phyloP scores from a whole-genome alignment of 345 rosid genomes.

The Reutealis trisperma region DNA sequence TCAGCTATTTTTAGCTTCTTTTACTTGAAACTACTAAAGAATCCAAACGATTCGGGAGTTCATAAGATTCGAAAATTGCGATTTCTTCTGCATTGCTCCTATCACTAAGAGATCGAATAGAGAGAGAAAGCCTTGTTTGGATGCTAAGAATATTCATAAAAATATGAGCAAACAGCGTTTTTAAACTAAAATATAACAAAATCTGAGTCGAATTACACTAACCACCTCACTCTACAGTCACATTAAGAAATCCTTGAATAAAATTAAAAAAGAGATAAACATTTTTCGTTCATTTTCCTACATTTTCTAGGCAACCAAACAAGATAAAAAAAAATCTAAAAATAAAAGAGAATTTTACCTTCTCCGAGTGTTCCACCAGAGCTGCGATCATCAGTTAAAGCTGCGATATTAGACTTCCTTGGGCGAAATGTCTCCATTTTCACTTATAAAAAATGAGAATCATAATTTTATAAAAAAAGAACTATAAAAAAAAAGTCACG shows the following conservation, averaged over 20 bases:
- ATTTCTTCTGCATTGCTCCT: neutral
- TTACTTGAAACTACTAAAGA: neutral
- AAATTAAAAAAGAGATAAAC: neutral
- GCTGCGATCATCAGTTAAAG: conserved; percentile 28
- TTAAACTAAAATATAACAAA: neutral
- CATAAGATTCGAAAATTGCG: neutral
- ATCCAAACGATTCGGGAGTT: neutral
- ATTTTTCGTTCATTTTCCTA: neutral
- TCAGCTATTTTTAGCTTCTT: neutral
- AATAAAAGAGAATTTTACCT: conserved; percentile 38
- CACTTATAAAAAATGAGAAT: conserved; percentile 25
- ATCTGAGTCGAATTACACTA: neutral
- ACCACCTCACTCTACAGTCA: neutral
- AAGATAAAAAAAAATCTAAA: neutral
- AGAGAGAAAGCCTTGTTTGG: conserved; percentile 16
- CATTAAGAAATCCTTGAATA: neutral
- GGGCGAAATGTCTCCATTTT: conserved; percentile 54
- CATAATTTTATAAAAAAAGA: neutral
- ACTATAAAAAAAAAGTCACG: neutral
- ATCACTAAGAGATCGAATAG: neutral
- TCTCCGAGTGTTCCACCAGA: conserved; percentile 26
- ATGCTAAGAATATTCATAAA: conserved; percentile 17
- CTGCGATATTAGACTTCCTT: conserved; percentile 34
- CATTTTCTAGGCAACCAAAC: conserved; percentile 31
- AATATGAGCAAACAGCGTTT: neutral